These are phyloP conservation scores for Nicotiana attenuata DNA, from an alignment of 257 asterid species.

Conservation along the genomic window DNA sequence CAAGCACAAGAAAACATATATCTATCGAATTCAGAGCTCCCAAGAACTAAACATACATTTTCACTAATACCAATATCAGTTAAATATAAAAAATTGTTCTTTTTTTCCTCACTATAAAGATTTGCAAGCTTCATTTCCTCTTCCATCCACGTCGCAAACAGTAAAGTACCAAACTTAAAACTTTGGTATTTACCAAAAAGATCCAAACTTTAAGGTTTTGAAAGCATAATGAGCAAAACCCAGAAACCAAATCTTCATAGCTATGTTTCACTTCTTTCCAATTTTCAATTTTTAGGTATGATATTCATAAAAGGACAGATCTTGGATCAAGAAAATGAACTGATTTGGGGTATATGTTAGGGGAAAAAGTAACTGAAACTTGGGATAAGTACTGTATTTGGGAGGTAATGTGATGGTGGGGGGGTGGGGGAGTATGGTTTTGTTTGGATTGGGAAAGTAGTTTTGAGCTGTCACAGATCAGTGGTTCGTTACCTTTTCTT, in stretches of 20 bases:
- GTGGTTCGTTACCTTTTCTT: background rate
- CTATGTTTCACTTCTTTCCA: conserved; percentile 6
- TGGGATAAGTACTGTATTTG: background rate
- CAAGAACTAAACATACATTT: background rate
- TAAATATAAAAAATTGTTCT: background rate
- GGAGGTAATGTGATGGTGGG: background rate
- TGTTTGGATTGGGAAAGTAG: conserved; percentile 15
- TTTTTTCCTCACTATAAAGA: background rate
- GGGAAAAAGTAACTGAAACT: background rate
- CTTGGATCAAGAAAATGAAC: background rate
- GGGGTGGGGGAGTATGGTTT: background rate
- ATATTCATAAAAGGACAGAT: background rate
- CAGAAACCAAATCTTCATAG: conserved; percentile 20
- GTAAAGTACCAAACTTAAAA: background rate
- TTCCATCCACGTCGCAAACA: background rate
- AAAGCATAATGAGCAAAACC: conserved; percentile 17
- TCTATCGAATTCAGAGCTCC: conserved; percentile 13
- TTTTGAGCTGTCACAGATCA: background rate
- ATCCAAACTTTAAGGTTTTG: conserved; percentile 25
- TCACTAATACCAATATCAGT: conserved; percentile 9
- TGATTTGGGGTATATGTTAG: background rate
- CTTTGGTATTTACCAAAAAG: conserved; percentile 19
- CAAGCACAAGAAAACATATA: conserved; percentile 23
- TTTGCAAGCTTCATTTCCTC: background rate
- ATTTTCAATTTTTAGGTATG: background rate